phyloP scores from a whole-genome alignment of 768 basidiomycete genomes.

The Pulveroboletus sp. region DNA sequence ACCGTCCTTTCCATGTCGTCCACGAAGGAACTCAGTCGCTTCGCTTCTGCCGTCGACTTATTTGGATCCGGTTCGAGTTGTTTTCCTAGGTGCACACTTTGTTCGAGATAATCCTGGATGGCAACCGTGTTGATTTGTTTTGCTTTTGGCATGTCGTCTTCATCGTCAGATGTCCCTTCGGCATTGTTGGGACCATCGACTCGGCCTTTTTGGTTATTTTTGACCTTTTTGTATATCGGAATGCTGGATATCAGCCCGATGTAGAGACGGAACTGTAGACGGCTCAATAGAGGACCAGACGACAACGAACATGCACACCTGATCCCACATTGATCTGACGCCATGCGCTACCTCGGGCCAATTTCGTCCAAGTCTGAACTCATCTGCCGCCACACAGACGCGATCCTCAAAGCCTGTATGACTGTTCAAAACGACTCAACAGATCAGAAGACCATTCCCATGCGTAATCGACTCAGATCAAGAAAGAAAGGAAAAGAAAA shows the following conservation, averaged over 20 bases:
- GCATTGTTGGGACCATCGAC: conserved; percentile 30
- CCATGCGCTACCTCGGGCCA: conserved; percentile 30
- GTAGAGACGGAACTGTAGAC: conserved; percentile 29
- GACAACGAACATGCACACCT: conserved; percentile 12
- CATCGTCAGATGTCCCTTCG: conserved; percentile 28
- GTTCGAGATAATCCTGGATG: conserved; percentile 29
- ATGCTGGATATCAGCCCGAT: conserved; percentile 28
- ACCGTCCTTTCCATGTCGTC: conserved; percentile 55
- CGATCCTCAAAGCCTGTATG: conserved; percentile 17
- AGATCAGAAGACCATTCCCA: not conserved
- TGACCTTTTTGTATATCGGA: conserved; percentile 29
- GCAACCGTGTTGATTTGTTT: conserved; percentile 18
- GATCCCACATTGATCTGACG: conserved; percentile 29
- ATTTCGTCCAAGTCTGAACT: conserved; percentile 27
- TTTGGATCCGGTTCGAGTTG: conserved; percentile 21
- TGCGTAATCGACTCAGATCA: not conserved
- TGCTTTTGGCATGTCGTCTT: conserved; percentile 21
- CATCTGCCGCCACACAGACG: conserved; percentile 26
- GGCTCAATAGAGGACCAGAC: not conserved
- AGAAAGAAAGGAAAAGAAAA: not conserved
- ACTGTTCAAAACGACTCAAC: not conserved
- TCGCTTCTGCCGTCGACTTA: conserved; percentile 6
- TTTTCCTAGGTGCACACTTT: conserved; percentile 27
- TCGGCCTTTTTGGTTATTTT: conserved; percentile 12
- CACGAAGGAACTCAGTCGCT: conserved; percentile 47